Conservation (phyloP, 164 flowering plant genomes). For the Tinospora cordifolia region DNA sequence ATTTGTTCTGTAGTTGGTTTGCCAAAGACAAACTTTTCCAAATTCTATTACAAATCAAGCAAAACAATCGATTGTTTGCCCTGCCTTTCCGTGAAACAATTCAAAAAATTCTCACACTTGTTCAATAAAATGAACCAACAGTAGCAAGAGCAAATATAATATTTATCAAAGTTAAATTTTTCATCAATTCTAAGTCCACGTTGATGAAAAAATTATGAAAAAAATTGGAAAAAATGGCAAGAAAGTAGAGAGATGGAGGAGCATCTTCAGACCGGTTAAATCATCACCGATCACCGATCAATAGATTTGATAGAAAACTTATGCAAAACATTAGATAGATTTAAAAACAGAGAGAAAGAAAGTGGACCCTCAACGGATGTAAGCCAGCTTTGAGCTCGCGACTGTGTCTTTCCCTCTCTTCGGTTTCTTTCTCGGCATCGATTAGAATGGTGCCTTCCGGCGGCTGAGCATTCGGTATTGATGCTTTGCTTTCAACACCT, state of each 20-base stretch:
- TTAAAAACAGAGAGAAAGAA: conserved; percentile 1
- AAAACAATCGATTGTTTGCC: no score
- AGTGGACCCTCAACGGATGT: conserved; percentile 73
- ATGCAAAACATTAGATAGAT: neutral
- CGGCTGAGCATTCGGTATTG: conserved; percentile 8
- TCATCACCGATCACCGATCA: neutral
- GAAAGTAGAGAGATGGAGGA: no score
- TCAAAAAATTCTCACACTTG: no score
- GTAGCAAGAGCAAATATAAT: no score
- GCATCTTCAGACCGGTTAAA: neutral
- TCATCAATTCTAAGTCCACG: no score
- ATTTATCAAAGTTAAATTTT: no score
- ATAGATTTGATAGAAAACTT: neutral
- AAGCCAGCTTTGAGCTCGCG: conserved; percentile 80
- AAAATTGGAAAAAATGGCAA: no score
- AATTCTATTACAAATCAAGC: no score
- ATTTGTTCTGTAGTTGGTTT: no score
- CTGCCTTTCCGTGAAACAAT: no score
- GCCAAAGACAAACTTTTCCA: no score
- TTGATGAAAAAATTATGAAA: neutral
- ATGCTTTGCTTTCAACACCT: conserved; percentile 8
- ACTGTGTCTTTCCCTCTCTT: conserved; percentile 50
- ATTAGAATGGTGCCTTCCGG: neutral
- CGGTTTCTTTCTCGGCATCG: conserved; percentile 31
- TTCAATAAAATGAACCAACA: no score